Percentiles rank a stretch among this genome's conserved stretches.
These are phyloP conservation scores for Hypoxylon sp. DNA, from an alignment of 2,329 filamentous ascomycete genomes.

Conservation along the genomic window DNA sequence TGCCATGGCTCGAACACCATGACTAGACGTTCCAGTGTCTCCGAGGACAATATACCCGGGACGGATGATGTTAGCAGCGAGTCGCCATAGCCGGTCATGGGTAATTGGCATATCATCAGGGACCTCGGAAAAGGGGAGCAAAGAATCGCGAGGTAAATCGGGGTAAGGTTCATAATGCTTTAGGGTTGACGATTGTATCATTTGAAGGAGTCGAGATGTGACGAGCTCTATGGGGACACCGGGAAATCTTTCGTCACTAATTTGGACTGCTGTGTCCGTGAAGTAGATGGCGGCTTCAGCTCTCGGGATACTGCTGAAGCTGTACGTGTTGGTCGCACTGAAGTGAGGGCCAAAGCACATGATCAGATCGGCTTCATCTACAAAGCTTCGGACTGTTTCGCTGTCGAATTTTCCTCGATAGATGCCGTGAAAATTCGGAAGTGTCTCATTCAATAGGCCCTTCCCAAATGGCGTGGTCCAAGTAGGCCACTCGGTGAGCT, in stretches of 20 bases:
- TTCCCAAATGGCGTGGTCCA: slow-evolving; percentile 4
- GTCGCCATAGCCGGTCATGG: slow-evolving; percentile 1
- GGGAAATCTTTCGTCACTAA: not conserved
- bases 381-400: not conserved
- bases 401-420: slow-evolving; percentile 4
- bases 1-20: slow-evolving; percentile 1
- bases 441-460: slow-evolving; percentile 5
- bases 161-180: slow-evolving; percentile 2
- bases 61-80: not conserved
- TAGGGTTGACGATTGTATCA: not conserved
- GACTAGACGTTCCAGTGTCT: slow-evolving; percentile 2
- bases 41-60: slow-evolving; percentile 11
- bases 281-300: not conserved
- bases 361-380: slow-evolving; percentile 3
- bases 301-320: not conserved
- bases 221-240: not conserved
- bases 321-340: slow-evolving; percentile 9
- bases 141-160: slow-evolving; percentile 2
- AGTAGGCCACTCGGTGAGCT: slow-evolving; percentile 1
- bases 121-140: not conserved
- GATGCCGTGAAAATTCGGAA: slow-evolving; percentile 9
- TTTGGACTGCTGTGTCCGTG: not conserved
- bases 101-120: not conserved
- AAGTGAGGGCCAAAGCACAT: slow-evolving; percentile 12
- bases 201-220: not conserved